phyloP scores from a whole-genome alignment of 2,329 filamentous ascomycete species.

The Rutstroemia sp. region DNA sequence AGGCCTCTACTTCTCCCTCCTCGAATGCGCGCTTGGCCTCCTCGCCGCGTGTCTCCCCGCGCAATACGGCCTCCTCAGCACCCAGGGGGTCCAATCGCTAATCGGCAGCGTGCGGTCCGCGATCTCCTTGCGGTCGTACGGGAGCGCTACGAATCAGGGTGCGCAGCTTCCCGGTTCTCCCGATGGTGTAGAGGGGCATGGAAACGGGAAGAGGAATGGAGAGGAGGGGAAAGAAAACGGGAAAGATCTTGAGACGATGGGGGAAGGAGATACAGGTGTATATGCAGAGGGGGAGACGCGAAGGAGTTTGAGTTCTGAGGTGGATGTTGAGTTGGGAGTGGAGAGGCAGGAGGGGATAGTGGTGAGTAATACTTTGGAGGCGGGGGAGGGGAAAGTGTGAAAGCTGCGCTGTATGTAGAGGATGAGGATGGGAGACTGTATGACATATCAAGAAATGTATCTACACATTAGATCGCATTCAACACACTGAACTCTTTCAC shows the following conservation, averaged over 20 bases:
- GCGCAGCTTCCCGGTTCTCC: too few species aligned
- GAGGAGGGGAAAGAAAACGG: too few species aligned
- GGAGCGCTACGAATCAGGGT: not conserved
- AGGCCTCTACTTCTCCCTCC: constrained; percentile 2
- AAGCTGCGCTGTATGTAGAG: too few species aligned
- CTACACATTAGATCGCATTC: too few species aligned
- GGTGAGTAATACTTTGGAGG: constrained; percentile 5
- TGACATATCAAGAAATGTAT: too few species aligned
- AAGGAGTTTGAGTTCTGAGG: not conserved
- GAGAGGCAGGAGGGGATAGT: not conserved
- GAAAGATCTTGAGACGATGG: not conserved
- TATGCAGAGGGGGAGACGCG: not conserved
- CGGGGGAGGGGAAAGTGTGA: not conserved
- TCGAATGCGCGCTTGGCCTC: constrained; percentile 5
- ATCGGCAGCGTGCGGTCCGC: not conserved
- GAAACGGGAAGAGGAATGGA: too few species aligned
- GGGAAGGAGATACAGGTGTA: not conserved
- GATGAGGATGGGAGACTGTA: too few species aligned
- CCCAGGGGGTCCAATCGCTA: not conserved
- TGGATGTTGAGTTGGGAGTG: not conserved
- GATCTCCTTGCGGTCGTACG: not conserved
- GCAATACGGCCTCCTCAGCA: constrained; percentile 5
- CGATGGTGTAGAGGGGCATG: too few species aligned
- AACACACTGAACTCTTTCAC: too few species aligned
- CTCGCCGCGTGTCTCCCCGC: constrained; percentile 5